Percentiles rank a stretch among this genome's conserved stretches.
Conservation (phyloP, 2,329 filamentous ascomycete genomes). For the Sarocladiaceae sp. region DNA sequence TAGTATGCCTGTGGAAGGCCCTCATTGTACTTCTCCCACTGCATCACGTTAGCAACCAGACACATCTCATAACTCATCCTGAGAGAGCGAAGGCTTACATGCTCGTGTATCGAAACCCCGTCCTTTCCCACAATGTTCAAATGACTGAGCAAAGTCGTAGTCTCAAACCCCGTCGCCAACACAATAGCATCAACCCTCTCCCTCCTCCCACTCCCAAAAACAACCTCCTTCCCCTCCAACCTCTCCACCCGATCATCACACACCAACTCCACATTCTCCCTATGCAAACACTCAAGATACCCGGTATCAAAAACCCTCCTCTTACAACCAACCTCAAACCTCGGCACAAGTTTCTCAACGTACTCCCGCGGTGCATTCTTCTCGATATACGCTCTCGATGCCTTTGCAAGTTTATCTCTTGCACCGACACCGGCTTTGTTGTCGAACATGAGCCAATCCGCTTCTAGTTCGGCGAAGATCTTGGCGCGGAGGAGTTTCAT, state of each 20-base stretch:
- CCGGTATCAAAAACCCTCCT: conserved; percentile 42
- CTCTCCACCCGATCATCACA: conserved; percentile 6
- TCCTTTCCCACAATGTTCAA: conserved; percentile 37
- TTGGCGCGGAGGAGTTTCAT: conserved; percentile 23
- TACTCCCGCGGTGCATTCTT: conserved; percentile 36
- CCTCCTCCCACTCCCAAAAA: neutral
- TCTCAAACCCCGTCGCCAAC: conserved; percentile 42
- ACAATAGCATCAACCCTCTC: conserved; percentile 26
- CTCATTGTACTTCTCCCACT: conserved; percentile 34
- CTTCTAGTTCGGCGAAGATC: conserved; percentile 37
- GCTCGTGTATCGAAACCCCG: conserved; percentile 31
- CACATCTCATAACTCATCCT: no score
- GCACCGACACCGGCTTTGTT: conserved; percentile 24
- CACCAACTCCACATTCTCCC: conserved; percentile 20
- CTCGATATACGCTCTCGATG: conserved; percentile 37
- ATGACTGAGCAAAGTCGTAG: conserved; percentile 36
- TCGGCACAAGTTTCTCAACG: conserved; percentile 24
- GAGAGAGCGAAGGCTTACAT: conserved; percentile 12
- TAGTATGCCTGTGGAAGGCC: conserved; percentile 41
- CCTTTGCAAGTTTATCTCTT: conserved; percentile 23
- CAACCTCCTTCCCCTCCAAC: neutral
- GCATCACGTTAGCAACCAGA: conserved; percentile 4
- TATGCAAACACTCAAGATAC: conserved; percentile 37
- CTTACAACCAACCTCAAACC: conserved; percentile 42
- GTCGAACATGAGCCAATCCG: conserved; percentile 26